Conservation (phyloP, 139 green algal species). For the Chara braunii region DNA sequence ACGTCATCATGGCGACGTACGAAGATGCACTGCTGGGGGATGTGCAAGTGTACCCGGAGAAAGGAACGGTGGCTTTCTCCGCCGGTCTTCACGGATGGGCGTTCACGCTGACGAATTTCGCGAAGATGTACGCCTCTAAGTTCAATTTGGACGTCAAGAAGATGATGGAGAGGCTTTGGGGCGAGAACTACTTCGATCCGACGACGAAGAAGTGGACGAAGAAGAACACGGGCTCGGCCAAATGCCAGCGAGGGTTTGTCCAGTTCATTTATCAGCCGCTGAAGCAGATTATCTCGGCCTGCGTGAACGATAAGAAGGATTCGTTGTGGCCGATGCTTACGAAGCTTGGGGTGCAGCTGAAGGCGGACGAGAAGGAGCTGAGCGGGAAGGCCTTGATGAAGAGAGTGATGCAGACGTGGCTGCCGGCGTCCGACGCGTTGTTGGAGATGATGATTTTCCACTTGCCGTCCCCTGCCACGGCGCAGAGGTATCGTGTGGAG, state of each 20-base stretch:
- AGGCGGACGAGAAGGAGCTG: conserved; percentile 86
- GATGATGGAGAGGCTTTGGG: conserved; percentile 94
- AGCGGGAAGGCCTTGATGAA: conserved; percentile 86
- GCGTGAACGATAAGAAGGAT: conserved; percentile 93
- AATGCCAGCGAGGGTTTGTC: conserved; percentile 91
- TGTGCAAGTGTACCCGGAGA: conserved; percentile 92
- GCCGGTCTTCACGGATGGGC: conserved; percentile 97
- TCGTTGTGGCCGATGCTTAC: conserved; percentile 91
- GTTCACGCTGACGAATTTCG: conserved; percentile 98
- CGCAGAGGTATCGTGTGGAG: conserved; percentile 95
- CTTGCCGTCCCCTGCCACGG: conserved; percentile 58
- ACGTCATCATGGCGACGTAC: conserved; percentile 99
- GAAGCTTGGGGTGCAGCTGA: conserved; percentile 84
- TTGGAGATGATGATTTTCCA: conserved; percentile 99
- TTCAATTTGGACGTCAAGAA: conserved; percentile 80
- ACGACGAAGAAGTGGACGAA: conserved; percentile 97
- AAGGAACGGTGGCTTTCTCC: conserved; percentile 95
- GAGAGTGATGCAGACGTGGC: conserved; percentile 77
- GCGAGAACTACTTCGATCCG: conserved; percentile 97
- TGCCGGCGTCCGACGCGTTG: conserved; percentile 83
- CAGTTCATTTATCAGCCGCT: conserved; percentile 99
- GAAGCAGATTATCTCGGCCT: conserved; percentile 75
- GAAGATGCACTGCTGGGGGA: conserved; percentile 88
- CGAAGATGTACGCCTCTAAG: conserved; percentile 93
- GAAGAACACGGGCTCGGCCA: conserved; percentile 75